Conservation (phyloP, 164 flowering plant species). For the Berberis vulgaris region DNA sequence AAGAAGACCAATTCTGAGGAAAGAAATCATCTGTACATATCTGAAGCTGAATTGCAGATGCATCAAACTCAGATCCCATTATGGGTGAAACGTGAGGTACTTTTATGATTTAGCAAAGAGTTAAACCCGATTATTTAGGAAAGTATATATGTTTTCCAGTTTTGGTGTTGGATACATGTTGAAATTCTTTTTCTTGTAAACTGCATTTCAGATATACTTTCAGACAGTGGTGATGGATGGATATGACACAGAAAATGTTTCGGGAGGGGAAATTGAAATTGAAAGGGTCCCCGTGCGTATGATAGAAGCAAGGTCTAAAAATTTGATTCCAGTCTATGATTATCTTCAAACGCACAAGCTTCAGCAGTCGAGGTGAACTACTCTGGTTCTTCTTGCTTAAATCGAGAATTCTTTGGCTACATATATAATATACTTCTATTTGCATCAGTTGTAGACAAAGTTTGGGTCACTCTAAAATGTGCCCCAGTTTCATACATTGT, state of each 20-base stretch:
- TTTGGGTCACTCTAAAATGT: too few relatives aligned
- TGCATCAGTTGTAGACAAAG: too few relatives aligned
- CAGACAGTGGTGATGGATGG: slow-evolving; percentile 33
- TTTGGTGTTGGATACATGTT: neutral
- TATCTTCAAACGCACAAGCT: slow-evolving; percentile 29
- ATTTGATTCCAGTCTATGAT: slow-evolving; percentile 53
- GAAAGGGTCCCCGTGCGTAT: slow-evolving; percentile 40
- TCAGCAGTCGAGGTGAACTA: slow-evolving; percentile 44
- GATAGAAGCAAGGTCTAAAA: slow-evolving; percentile 54
- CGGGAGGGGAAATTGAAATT: slow-evolving; percentile 58
- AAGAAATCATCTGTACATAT: slow-evolving; percentile 44
- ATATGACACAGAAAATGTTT: slow-evolving; percentile 17
- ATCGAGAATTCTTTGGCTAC: too few relatives aligned
- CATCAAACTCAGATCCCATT: slow-evolving; percentile 38
- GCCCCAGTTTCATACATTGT: too few relatives aligned
- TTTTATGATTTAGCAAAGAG: neutral
- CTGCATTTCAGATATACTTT: slow-evolving; percentile 42
- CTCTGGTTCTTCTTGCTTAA: neutral
- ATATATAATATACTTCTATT: too few relatives aligned
- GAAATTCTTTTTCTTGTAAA: neutral
- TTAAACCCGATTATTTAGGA: neutral
- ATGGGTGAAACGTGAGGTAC: slow-evolving; percentile 70
- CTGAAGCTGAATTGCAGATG: slow-evolving; percentile 69
- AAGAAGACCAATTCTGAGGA: slow-evolving; percentile 30
- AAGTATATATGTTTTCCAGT: neutral